Evolutionary conservation across 164 flowering plant genomes (phyloP).

Genomic region (Houttuynia cordata): DNA sequence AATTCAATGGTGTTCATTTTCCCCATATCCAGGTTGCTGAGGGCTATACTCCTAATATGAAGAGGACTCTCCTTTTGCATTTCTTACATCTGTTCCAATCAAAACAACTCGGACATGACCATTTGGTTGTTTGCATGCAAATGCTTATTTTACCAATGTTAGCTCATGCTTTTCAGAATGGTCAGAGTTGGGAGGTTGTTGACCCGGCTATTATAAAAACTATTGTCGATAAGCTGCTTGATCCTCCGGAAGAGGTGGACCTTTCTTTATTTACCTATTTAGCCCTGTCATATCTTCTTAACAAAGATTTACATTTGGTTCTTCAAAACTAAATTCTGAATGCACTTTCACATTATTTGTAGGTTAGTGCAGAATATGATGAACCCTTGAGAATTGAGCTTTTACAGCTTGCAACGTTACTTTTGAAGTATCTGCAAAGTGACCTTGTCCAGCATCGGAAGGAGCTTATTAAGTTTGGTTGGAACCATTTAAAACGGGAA

Average conservation of each 20-base stretch:
- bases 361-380: slow-evolving; percentile 97
- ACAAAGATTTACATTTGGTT: background rate
- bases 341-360: slow-evolving; percentile 2
- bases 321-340: background rate
- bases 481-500: slow-evolving; percentile 99
- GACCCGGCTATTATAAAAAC: slow-evolving; percentile 74
- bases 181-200: slow-evolving; percentile 93
- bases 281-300: background rate
- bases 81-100: slow-evolving; percentile 80
- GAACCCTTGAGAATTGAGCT: slow-evolving; percentile 97
- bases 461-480: slow-evolving; percentile 96
- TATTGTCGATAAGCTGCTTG: slow-evolving; percentile 94
- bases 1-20: background rate
- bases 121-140: slow-evolving; percentile 93
- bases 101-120: slow-evolving; percentile 84
- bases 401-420: slow-evolving; percentile 93
- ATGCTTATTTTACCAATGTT: slow-evolving; percentile 99
- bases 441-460: slow-evolving; percentile 96
- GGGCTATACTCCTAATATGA: slow-evolving; percentile 80
- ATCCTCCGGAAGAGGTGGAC: slow-evolving; percentile 97
- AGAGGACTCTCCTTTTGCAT: slow-evolving; percentile 66
- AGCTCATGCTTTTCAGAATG: slow-evolving; percentile 89
- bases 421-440: slow-evolving; percentile 89
- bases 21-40: slow-evolving; percentile 67
- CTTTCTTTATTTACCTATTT: background rate